Evolutionary conservation across 2,329 filamentous ascomycete species (phyloP), one percentile per base, ranked within the genome.

Genomic region (Tolypocladium inflatum): DNA sequence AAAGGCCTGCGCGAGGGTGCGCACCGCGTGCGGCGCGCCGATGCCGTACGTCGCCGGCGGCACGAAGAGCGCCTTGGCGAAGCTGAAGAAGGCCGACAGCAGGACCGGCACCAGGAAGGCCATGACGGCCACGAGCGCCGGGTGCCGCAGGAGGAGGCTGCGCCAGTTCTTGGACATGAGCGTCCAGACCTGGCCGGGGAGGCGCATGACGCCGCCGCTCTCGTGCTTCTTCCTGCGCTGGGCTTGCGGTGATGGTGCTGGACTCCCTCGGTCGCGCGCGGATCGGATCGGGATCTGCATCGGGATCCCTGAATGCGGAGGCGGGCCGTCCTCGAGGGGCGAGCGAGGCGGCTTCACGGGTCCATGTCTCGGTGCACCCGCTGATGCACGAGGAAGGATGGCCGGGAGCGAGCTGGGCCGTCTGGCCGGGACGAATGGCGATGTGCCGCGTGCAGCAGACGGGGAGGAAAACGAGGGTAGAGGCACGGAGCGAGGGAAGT

Each of bases 11-110:
- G 77, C 67, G 21, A 96, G 79, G 13, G 82, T 80, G 59, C 85
- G 82, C 61, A 96, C 73, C 0, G 85, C 78, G 8, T 73, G 76
- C 0, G 84, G 71, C 0, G 78, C 69, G 51, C 86, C 88, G 63
- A 96, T 85, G 51, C 92, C 92, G 66, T 81, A 96, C 3, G 80
- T 75, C 1, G 88, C 87, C 1, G 89, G 87, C 1, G 90, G 87
- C 4, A 92, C 82, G 66, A 96, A 93, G 62, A 96, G 83, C 69
- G 92, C 92, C 64, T 89, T 87, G 19, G 90, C 87, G 70, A 88
- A 93, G 56, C 77, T 82, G 60, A 88, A 78, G 65, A 87, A 84
- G 26, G 79, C 73, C 45, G 82, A 78, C 55, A 88, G 72, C 51
- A 80, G 67, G 38, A 87, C 71, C 3, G 85, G 85, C 1, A 87